Evolutionary conservation across 1,284 basidiomycete species (phyloP).

Genomic region (Ustilago sp.): DNA sequence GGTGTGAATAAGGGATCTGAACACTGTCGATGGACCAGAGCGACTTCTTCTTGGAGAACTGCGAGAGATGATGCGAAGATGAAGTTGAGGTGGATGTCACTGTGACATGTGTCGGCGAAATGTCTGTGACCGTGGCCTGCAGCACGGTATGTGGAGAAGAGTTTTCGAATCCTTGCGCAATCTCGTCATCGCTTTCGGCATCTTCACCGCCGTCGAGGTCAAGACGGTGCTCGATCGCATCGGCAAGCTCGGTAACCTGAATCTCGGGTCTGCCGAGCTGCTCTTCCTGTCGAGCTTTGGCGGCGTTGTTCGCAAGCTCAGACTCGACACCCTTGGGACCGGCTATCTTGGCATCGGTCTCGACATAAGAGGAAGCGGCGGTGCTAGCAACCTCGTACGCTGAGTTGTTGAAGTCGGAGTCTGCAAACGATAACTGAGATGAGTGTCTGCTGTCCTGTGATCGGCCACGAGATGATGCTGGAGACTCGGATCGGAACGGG

Average conservation of each 20-base stretch:
- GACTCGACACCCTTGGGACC: conserved; percentile 40
- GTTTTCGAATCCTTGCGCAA: conserved; percentile 53
- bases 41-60: conserved; percentile 45
- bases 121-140: conserved; percentile 62
- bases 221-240: conserved; percentile 40
- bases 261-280: conserved; percentile 54
- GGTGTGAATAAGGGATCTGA: conserved; percentile 66
- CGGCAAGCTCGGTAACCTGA: conserved; percentile 44
- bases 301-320: conserved; percentile 35
- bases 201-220: conserved; percentile 36
- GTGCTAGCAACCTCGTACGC: conserved; percentile 31
- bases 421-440: conserved; percentile 33
- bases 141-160: conserved; percentile 63
- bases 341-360: conserved; percentile 38
- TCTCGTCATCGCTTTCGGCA: conserved; percentile 20
- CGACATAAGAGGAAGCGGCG: conserved; percentile 43
- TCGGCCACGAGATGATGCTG: conserved; percentile 22
- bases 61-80: conserved; percentile 35
- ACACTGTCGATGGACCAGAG: conserved; percentile 67
- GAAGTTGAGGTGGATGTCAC: conserved; percentile 42
- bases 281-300: conserved; percentile 42
- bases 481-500: conserved; percentile 27
- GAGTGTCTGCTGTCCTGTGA: conserved; percentile 47
- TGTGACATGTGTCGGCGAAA: conserved; percentile 62
- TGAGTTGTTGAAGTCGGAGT: conserved; percentile 27